A percentile compares a stretch with the other conserved stretches of the same genome.
These are phyloP conservation scores for Eucalyptus paniculata DNA, from an alignment of 345 rosid species.

Conservation along the genomic window DNA sequence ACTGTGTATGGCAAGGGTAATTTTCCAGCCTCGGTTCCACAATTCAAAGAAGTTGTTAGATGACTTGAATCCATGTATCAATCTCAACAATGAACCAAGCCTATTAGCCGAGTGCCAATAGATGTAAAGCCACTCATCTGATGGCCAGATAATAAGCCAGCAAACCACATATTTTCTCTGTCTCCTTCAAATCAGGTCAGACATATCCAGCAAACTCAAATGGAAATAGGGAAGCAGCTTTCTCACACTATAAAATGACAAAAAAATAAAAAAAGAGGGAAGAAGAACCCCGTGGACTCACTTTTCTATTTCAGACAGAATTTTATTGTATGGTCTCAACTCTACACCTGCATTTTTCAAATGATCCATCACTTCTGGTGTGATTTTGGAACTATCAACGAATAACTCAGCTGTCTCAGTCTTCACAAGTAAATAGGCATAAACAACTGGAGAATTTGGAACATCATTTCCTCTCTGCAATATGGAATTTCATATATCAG, in stretches of 20 bases:
- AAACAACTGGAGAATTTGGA: slow-evolving; percentile 96
- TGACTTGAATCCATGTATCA: not conserved
- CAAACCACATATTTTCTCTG: not conserved
- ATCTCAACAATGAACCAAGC: not conserved
- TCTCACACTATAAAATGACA: not conserved
- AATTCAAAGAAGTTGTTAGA: not conserved
- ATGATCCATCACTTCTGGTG: slow-evolving; percentile 59
- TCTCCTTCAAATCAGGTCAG: not conserved
- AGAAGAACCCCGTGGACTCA: not conserved
- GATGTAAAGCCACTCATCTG: not conserved
- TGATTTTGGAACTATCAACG: slow-evolving; percentile 60
- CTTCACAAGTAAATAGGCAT: slow-evolving; percentile 77
- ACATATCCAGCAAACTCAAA: not conserved
- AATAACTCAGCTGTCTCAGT: slow-evolving; percentile 55
- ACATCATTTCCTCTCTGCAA: slow-evolving; percentile 92
- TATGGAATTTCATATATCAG: not conserved
- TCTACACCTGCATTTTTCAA: slow-evolving; percentile 57
- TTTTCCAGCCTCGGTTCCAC: not conserved
- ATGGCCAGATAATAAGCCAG: not conserved
- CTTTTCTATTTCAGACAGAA: slow-evolving; percentile 79
- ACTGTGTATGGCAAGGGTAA: not conserved
- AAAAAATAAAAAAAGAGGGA: not conserved
- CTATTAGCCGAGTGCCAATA: not conserved
- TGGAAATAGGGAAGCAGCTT: not conserved
- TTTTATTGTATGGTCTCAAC: slow-evolving; percentile 57